phyloP scores from a whole-genome alignment of 208 protist genomes.

The Endotrypanum monterogeii region DNA sequence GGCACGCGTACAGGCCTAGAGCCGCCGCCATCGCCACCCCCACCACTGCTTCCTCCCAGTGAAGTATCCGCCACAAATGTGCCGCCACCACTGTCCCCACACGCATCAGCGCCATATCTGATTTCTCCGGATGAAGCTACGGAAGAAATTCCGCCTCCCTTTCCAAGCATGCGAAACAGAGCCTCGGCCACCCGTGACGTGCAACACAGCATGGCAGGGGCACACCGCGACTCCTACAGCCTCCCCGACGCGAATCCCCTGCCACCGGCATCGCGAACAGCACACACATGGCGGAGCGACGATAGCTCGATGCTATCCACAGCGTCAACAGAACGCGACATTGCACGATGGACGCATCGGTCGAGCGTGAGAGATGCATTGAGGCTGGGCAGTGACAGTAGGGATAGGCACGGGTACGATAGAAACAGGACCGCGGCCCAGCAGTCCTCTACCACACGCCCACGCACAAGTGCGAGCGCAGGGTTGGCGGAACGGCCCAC shows the following conservation, averaged over 20 bases:
- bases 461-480: not conserved
- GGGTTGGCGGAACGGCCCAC: not conserved
- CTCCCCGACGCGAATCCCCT: not conserved
- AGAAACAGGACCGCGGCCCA: not conserved
- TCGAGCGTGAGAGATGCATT: not conserved
- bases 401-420: not conserved
- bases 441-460: not conserved
- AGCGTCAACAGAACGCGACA: slow-evolving; percentile 14
- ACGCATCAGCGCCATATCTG: not conserved
- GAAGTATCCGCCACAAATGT: too few species aligned
- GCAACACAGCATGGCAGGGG: not conserved
- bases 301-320: slow-evolving; percentile 15
- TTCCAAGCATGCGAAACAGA: not conserved
- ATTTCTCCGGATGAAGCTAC: slow-evolving; percentile 25
- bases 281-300: not conserved
- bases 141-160: slow-evolving; percentile 15
- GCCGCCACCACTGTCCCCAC: not conserved
- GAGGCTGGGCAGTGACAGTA: not conserved
- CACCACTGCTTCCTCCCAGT: slow-evolving; percentile 1
- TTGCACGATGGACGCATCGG: slow-evolving; percentile 15
- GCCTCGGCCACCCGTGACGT: not conserved
- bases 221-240: not conserved
- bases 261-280: not conserved
- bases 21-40: not conserved
- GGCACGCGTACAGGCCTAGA: not conserved